phyloP scores from a whole-genome alignment of 768 basidiomycete genomes.

The Termitomyces heimii region DNA sequence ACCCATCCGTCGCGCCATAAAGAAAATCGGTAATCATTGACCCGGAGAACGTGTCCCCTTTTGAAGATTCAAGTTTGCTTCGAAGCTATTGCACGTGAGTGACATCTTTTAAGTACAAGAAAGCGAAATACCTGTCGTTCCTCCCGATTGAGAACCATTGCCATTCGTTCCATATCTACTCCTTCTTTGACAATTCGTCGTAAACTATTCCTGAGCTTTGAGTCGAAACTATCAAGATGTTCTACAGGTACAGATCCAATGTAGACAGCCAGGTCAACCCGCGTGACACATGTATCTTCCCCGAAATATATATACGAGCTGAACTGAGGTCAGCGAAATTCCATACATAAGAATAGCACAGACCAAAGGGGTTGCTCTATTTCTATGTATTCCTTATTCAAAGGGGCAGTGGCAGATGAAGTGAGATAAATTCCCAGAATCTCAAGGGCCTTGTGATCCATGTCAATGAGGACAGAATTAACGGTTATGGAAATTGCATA shows the following conservation, averaged over 20 bases:
- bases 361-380: slow-evolving; percentile 86
- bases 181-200: slow-evolving; percentile 64
- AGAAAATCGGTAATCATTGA: slow-evolving; percentile 79
- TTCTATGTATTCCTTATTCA: slow-evolving; percentile 92
- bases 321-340: slow-evolving; percentile 1
- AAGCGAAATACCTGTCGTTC: slow-evolving; percentile 63
- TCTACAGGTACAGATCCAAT: slow-evolving; percentile 81
- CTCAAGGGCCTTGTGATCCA: slow-evolving; percentile 60
- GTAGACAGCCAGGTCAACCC: slow-evolving; percentile 69
- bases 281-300: slow-evolving; percentile 68
- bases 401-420: slow-evolving; percentile 72
- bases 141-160: slow-evolving; percentile 79
- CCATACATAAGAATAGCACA: slow-evolving; percentile 11
- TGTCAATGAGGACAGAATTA: not conserved
- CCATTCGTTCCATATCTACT: slow-evolving; percentile 88
- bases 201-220: slow-evolving; percentile 63
- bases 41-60: slow-evolving; percentile 74
- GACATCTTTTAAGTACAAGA: not conserved
- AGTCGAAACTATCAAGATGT: slow-evolving; percentile 66
- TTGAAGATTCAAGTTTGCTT: slow-evolving; percentile 76
- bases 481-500: slow-evolving; percentile 15
- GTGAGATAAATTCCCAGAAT: slow-evolving; percentile 86
- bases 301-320: slow-evolving; percentile 86
- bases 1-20: slow-evolving; percentile 80
- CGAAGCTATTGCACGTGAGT: slow-evolving; percentile 48